Evolutionary conservation across 2,329 filamentous ascomycete genomes (phyloP), one percentile per base, ranked within the genome.

Genomic region (Scedosporium apiospermum): DNA sequence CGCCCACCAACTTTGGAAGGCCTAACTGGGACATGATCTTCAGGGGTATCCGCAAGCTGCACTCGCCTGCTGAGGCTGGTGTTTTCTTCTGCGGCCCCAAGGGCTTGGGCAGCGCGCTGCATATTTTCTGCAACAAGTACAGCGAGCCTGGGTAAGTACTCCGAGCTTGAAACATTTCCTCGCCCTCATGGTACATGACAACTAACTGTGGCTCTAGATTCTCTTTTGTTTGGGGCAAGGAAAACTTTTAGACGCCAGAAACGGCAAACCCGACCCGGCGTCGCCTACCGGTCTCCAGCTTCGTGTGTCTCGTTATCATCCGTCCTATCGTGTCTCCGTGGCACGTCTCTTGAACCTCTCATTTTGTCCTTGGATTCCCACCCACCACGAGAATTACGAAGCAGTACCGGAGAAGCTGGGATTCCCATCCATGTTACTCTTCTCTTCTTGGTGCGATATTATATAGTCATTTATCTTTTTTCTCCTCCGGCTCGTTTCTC

Each of bases 21-120:
- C 91, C 91, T 16, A 93, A 95, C 76, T 95, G 91, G 91, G 89
- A 95, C 71, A 91, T 91, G 84, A 90, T 96, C 69, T 95, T 95
- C 78, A 84, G 89, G 66, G 88, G 88, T 62, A 90, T 96, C 71
- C 81, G 90, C 69, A 92, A 92, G 75, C 84, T 95, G 66, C 88
- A 91, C 71, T 78, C 81, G 4, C 88, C 88, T 1, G 85, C 85
- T 57, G 88, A 91, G 75, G 87, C 86, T 1, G 88, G 88, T 68
- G 88, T 91, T 18, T 91, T 95, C 79, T 95, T 93, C 80, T 95
- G 90, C 71, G 90, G 90, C 0, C 90, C 90, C 41, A 93, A 93
- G 77, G 86, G 84, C 1, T 75, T 93, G 66, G 90, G 90, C 60
- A 91, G 87, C 71, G 78, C 85, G 64, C 75, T 95, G 71, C 90